Percentiles rank a stretch among this genome's conserved stretches.
Evolutionary conservation across 225 moss, liverwort and hornwort genomes (phyloP).

Genomic region (Physcomitrium patens): DNA sequence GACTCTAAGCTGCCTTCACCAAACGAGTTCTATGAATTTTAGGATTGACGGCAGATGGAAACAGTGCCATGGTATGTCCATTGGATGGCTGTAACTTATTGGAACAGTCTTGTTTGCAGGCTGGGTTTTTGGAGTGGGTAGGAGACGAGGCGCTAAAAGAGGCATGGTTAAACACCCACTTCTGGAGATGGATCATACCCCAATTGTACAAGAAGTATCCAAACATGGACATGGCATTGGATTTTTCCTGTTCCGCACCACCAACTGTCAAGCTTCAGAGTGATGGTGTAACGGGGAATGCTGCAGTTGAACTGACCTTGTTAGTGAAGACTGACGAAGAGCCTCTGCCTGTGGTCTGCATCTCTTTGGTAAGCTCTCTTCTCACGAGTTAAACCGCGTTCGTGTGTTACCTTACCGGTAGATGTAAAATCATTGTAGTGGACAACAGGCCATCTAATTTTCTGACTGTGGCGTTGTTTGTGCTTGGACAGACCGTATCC

Average conservation of each 20-base stretch:
- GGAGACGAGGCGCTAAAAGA: slow-evolving; percentile 69
- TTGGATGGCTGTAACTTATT: neutral
- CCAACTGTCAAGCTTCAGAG: slow-evolving; percentile 58
- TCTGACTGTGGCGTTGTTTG: neutral
- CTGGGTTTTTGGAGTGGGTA: slow-evolving; percentile 70
- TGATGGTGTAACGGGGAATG: slow-evolving; percentile 59
- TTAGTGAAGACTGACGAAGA: slow-evolving; percentile 53
- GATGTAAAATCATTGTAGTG: neutral
- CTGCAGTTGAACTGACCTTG: slow-evolving; percentile 68
- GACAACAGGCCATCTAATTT: neutral
- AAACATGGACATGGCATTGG: slow-evolving; percentile 76
- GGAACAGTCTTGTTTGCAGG: slow-evolving; percentile 38
- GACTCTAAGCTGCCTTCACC: neutral
- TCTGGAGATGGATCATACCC: slow-evolving; percentile 82
- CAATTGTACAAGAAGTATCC: slow-evolving; percentile 88
- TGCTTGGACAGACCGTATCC: slow-evolving; percentile 60
- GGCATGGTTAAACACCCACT: slow-evolving; percentile 78
- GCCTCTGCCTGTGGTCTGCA: slow-evolving; percentile 66
- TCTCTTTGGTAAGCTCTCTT: slow-evolving; percentile 61
- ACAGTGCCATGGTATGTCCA: neutral
- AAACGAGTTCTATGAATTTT: neutral
- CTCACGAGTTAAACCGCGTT: neutral
- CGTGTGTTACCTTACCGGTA: neutral
- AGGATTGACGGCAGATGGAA: neutral
- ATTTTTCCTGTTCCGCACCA: slow-evolving; percentile 65